Evolutionary conservation across 2,329 filamentous ascomycete genomes (phyloP), one percentile per base, ranked within the genome.

Genomic region (Penicillium sp.): DNA sequence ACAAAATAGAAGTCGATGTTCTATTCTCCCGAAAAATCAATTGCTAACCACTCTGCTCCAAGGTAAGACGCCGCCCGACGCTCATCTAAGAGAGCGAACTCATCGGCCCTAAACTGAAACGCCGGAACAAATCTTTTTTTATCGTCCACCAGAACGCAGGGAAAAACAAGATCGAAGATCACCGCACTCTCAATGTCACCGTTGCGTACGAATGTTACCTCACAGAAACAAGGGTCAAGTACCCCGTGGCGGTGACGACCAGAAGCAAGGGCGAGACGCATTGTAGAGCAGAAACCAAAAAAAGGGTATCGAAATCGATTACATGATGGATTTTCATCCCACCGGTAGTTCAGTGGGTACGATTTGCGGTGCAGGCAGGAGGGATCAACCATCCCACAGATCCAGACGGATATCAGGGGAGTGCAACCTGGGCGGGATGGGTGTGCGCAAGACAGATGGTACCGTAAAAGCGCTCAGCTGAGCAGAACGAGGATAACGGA

Each of bases 401-500:
- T 49, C 29, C 36, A 44, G 16, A 52, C 51, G 31, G 38, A 53
- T 45, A 49, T 26, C 44, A 49, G 41, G 48, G 36, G 50, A 40
- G 31, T 44, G 45, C 40, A 44, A 56, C 39, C 44, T 40, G 48
- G 44, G 39, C 48, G 52, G 44, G 39, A 47, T 51, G 40, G 39
- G 34, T 26, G 23, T 45, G 51, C 46, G 39, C 50, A 41, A 26
- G 46, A 50, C 41, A 45, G 31, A 28, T 7, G 14, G 41, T 50
- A 42, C 42, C n/a, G 29, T 43, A 26, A 40, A 37, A 22, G 8
- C 40, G 42, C 57, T 75, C 77, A 91, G 75, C 86, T 91, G 65
- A 94, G 76, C 60, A 94, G 75, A 50, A 95, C 88, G 58, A 94
- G 75, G 62, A 95, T 91, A 57, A 95, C 89, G 37, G 86, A 89